A percentile compares a stretch with the other conserved stretches of the same genome.
Conservation (phyloP, 148 eudicot species). For the Rhododendron simsii region DNA sequence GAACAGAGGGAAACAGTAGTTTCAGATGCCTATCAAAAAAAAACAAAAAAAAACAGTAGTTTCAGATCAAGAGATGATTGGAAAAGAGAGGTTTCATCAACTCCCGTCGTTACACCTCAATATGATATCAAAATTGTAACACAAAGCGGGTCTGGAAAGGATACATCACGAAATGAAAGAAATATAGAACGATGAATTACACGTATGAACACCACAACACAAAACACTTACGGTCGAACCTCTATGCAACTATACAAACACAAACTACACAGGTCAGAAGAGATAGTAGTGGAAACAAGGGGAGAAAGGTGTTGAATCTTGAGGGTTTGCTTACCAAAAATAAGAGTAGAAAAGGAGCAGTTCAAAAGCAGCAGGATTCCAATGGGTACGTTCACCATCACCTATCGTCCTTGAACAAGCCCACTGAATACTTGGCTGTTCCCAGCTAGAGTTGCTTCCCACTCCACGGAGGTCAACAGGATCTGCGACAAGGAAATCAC, state of each 20-base stretch:
- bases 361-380: not conserved
- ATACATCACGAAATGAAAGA: not conserved
- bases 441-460: conserved; percentile 99
- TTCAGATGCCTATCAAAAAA: not conserved
- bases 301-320: not conserved
- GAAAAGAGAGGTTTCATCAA: not conserved
- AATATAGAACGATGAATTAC: not conserved
- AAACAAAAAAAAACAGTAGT: not conserved
- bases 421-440: conserved; percentile 98
- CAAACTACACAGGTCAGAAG: not conserved
- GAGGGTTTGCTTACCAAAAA: not conserved
- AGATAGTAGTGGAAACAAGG: not conserved
- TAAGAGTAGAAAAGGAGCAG: not conserved
- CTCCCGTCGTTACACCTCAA: not conserved
- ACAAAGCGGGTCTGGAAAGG: not conserved
- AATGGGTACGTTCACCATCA: not conserved
- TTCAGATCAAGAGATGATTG: not conserved
- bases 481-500: conserved; percentile 87
- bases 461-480: conserved; percentile 86
- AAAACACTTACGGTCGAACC: not conserved
- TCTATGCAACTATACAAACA: conserved; percentile 2
- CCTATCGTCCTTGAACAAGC: conserved; percentile 86
- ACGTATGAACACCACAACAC: not conserved
- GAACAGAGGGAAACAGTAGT: not conserved
- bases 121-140: not conserved